Conservation (phyloP, 805 yeast species). For the Maudiozyma saulgeensis region DNA sequence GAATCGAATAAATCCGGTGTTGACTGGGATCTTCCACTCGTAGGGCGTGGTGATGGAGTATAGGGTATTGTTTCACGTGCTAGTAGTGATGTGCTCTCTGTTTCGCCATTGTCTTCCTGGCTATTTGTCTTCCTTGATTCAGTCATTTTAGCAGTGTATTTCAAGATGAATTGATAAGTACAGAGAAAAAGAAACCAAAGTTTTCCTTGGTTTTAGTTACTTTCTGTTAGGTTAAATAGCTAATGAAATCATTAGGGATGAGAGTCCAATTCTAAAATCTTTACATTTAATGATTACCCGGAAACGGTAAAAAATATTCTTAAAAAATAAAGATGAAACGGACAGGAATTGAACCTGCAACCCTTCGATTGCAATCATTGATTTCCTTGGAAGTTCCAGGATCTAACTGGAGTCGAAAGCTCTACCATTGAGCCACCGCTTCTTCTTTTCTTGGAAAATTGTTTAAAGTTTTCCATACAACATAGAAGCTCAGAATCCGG, state of each 20-base stretch:
- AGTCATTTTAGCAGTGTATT: neutral
- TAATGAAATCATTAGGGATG: no score
- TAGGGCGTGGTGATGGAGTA: neutral
- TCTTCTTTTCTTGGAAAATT: constrained; percentile 19
- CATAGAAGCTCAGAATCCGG: no score
- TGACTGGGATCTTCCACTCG: neutral
- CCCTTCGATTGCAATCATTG: constrained; percentile 46
- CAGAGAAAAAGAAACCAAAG: no score
- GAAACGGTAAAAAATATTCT: neutral
- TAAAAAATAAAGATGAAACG: constrained; percentile 38
- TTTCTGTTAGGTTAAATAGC: no score
- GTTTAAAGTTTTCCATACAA: no score
- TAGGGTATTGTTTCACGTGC: neutral
- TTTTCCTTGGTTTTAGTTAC: no score
- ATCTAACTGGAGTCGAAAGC: constrained; percentile 53
- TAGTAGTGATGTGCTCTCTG: neutral
- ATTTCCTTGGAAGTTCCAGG: constrained; percentile 17
- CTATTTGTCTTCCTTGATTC: neutral
- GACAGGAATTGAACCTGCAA: constrained; percentile 72
- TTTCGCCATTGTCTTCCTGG: neutral
- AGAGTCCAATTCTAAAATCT: no score
- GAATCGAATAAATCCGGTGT: neutral
- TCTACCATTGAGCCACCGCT: constrained; percentile 68
- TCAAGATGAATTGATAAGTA: no score
- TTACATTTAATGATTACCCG: no score